Percentiles rank a stretch among this genome's conserved stretches.
Conservation (phyloP, 2,329 filamentous ascomycete species). For the Xylaria sp. region DNA sequence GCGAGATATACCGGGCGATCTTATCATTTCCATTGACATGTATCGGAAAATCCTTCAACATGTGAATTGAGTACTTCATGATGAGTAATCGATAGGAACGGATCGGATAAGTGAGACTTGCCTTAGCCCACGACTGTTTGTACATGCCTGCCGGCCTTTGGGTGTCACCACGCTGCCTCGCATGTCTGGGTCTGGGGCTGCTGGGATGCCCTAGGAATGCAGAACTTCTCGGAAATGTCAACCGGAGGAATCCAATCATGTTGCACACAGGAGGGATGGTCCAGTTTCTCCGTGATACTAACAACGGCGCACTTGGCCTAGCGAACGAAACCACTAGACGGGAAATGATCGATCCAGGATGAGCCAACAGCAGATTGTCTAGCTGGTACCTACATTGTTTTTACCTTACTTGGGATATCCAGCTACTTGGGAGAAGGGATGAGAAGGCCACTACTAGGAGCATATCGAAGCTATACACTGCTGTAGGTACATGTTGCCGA, state of each 20-base stretch:
- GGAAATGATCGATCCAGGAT: not conserved
- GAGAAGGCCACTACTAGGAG: not conserved
- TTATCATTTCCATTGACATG: slow-evolving; percentile 16
- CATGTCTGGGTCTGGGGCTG: slow-evolving; percentile 1
- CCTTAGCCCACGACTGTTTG: not conserved
- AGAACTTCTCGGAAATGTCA: slow-evolving; percentile 23
- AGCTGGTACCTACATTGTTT: not conserved
- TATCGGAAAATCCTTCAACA: slow-evolving; percentile 3
- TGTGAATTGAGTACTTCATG: not conserved
- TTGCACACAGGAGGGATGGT: slow-evolving; percentile 11
- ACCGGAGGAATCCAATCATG: slow-evolving; percentile 14
- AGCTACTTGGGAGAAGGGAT: not conserved
- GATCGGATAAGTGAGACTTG: not conserved
- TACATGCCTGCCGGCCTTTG: slow-evolving; percentile 1
- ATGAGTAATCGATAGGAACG: not conserved
- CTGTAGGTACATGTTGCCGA: slow-evolving; percentile 17
- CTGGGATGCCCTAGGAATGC: slow-evolving; percentile 14
- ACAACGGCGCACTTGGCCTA: not conserved
- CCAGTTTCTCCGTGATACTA: slow-evolving; percentile 7
- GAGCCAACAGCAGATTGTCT: not conserved
- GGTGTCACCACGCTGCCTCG: slow-evolving; percentile 8
- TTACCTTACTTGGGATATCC: not conserved
- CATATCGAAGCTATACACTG: slow-evolving; percentile 7
- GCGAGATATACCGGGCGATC: slow-evolving; percentile 24
- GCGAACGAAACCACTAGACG: not conserved